A percentile compares a stretch with the other conserved stretches of the same genome.
Evolutionary conservation across 225 moss, liverwort and hornwort genomes (phyloP).

Genomic region (Pseudisothecium myosuroides): DNA sequence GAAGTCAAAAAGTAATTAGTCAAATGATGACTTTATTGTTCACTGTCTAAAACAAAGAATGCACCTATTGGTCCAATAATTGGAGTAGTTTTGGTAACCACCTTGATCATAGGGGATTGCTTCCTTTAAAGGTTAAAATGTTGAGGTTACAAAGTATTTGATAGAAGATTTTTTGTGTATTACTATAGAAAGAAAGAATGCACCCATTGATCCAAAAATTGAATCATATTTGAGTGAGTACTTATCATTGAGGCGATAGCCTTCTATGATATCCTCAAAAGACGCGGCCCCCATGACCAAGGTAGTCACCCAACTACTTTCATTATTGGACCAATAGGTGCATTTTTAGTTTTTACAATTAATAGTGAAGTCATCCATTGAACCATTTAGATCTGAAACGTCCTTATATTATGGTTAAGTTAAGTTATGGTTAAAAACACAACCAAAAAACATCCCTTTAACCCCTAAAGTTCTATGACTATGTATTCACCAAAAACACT

Average conservation of each 20-base stretch:
- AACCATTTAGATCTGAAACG: neutral
- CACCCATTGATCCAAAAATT: neutral
- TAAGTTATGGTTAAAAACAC: neutral
- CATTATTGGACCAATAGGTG: neutral
- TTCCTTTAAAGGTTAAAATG: neutral
- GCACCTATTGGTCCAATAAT: neutral
- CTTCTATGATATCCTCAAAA: rapidly evolving
- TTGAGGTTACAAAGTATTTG: rapidly evolving
- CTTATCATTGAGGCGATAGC: rapidly evolving
- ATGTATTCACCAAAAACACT: too few relatives aligned
- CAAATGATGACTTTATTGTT: too few relatives aligned
- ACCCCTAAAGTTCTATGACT: too few relatives aligned
- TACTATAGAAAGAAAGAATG: neutral
- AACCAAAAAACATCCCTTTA: too few relatives aligned
- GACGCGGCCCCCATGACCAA: rapidly evolving
- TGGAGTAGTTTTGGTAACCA: neutral
- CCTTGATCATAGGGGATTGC: rapidly evolving
- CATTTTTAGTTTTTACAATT: neutral
- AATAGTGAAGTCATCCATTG: neutral
- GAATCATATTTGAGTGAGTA: neutral
- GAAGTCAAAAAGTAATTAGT: too few relatives aligned
- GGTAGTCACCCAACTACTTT: neutral
- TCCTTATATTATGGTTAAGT: neutral
- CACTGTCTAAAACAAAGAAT: neutral
- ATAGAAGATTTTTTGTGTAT: neutral